Percentiles rank a stretch among this genome's conserved stretches.
Evolutionary conservation across 1,284 basidiomycete species (phyloP).

Genomic region (Albatrellus sp.): DNA sequence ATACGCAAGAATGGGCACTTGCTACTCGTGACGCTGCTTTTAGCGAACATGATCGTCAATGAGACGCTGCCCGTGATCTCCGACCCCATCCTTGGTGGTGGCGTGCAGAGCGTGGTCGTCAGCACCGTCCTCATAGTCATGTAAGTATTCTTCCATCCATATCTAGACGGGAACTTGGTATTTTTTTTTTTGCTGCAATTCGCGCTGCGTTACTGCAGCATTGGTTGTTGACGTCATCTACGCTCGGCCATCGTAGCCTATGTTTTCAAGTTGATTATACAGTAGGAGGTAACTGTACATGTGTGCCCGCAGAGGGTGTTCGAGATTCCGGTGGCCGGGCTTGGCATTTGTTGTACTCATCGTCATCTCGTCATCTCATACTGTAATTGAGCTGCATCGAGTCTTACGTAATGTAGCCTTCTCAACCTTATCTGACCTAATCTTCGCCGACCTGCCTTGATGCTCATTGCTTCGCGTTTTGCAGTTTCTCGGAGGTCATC

Average conservation of each 20-base stretch:
- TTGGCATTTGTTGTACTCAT: too few species aligned
- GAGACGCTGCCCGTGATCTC: slow-evolving; percentile 88
- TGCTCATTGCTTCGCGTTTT: background rate
- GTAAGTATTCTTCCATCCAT: slow-evolving; percentile 37
- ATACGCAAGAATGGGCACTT: slow-evolving; percentile 80
- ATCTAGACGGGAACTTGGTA: background rate
- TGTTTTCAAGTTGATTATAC: too few species aligned
- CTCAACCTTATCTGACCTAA: too few species aligned
- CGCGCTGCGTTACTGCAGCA: slow-evolving; percentile 8
- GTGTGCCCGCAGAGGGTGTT: too few species aligned
- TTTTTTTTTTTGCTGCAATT: background rate
- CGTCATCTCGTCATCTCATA: too few species aligned
- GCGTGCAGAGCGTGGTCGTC: slow-evolving; percentile 68
- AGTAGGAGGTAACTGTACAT: too few species aligned
- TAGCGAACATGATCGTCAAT: slow-evolving; percentile 86
- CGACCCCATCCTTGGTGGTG: slow-evolving; percentile 80
- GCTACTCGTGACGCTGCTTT: slow-evolving; percentile 69
- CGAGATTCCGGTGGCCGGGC: too few species aligned
- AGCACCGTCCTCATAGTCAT: slow-evolving; percentile 82
- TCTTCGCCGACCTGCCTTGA: too few species aligned
- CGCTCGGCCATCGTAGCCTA: too few species aligned
- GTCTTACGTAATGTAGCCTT: too few species aligned
- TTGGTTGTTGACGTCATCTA: too few species aligned
- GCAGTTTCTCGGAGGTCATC: slow-evolving; percentile 82
- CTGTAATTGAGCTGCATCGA: too few species aligned